Conservation (phyloP, 345 rosid species). For the Eucalyptus erythrocorys region DNA sequence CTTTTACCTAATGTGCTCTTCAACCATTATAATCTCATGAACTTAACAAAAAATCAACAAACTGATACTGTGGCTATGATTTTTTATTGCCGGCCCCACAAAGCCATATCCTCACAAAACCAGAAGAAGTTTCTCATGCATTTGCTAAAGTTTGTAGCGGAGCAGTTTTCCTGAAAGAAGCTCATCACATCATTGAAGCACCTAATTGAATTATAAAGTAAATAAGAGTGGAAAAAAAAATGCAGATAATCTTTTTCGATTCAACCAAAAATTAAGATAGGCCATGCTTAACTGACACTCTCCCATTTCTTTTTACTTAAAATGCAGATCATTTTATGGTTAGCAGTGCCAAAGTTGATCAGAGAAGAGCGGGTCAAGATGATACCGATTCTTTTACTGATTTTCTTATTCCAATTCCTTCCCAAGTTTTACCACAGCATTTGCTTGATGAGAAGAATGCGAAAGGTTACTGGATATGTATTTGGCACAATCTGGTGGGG, state of each 20-base stretch:
- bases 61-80: neutral
- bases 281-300: neutral
- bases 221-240: neutral
- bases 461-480: neutral
- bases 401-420: neutral
- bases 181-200: neutral
- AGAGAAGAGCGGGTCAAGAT: neutral
- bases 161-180: neutral
- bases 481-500: conserved; percentile 35
- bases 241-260: neutral
- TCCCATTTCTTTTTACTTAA: neutral
- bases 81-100: neutral
- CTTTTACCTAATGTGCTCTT: neutral
- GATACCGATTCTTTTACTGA: neutral
- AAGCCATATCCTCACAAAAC: neutral
- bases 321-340: conserved; percentile 27
- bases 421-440: neutral
- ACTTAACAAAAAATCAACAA: neutral
- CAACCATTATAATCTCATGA: neutral
- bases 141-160: neutral
- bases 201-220: neutral
- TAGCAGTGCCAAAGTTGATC: conserved; percentile 10
- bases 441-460: neutral
- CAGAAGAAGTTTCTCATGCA: neutral
- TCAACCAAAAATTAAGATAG: neutral